Evolutionary conservation across 345 rosid genomes (phyloP), one percentile per base, ranked within the genome.

Genomic region (Populus ilicifolia): DNA sequence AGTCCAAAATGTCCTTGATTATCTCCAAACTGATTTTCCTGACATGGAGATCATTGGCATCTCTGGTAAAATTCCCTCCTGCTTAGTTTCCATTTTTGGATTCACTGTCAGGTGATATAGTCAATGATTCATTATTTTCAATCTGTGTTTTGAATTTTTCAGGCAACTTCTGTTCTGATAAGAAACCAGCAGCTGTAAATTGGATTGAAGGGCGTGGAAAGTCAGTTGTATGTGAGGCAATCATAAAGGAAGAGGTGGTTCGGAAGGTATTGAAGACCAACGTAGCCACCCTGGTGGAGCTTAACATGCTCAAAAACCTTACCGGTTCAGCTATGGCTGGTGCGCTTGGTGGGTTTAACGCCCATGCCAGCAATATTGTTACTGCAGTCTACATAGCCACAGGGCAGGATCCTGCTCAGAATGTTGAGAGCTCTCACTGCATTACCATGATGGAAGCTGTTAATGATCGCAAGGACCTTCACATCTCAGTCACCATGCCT

Each of bases 391-490:
- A 83, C 38, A 84, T 93, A 68, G 98, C 98, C 17, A 93, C 98
- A 0, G 98, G 96, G 11, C 98, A 93, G 85, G 98, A 93, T 84
- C 98, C 98, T 46, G 98, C 96, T 12, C 98, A 93, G 81, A 93
- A 91, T 67, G 83, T 91, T 0, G 98, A 93, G 86, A 93, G 96
- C 67, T 93, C 98, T 78, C 96, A 93, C 64, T 93, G 98, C 85
- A 90, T 91, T 23, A 93, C 98, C 30, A 89, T 93, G 98, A 91
- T 93, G 96, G 98, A 93, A 88, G 87, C 93, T 2, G 80, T 91
- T 62, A 91, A 91, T 74, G 89, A 78, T 17, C 93, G 94, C 14
- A 87, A 90, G 80, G 98, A 93, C 61, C 89, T 93, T 5, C 98
- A 91, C 67, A 70, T 93, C 25, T 93, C 98, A 0, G 98, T 91